phyloP scores from a whole-genome alignment of 1,139 yeast genomes.

The Geotrichum reessii region DNA sequence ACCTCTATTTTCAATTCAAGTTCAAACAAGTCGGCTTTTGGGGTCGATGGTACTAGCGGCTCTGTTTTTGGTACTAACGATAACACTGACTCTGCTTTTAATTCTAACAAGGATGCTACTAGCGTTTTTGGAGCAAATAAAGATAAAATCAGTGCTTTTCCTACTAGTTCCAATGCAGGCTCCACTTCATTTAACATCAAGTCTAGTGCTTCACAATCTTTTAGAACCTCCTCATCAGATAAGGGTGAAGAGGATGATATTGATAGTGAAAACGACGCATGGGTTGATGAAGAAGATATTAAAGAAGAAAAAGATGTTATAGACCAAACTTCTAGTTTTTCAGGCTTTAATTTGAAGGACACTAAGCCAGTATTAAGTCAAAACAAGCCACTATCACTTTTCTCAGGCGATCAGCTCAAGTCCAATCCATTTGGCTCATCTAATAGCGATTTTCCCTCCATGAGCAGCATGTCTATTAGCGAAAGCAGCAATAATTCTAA shows the following conservation, averaged over 20 bases:
- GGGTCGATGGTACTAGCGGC: constrained; percentile 8
- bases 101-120: background rate
- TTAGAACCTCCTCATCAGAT: background rate
- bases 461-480: background rate
- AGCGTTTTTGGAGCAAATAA: background rate
- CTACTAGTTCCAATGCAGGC: background rate
- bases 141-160: background rate
- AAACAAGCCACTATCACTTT: background rate
- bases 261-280: background rate
- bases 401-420: background rate
- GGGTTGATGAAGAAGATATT: background rate
- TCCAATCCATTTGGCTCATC: background rate
- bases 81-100: background rate
- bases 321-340: background rate
- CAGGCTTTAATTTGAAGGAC: background rate
- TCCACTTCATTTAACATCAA: background rate
- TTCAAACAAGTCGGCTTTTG: constrained; percentile 12
- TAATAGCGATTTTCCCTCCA: background rate
- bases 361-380: background rate
- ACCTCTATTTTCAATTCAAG: background rate
- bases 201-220: background rate
- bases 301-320: background rate
- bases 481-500: background rate
- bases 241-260: background rate
- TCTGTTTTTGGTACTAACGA: constrained; percentile 16